These are phyloP conservation scores for Fragilaria radians DNA, from an alignment of 108 stramenopile species.

Conservation along the genomic window DNA sequence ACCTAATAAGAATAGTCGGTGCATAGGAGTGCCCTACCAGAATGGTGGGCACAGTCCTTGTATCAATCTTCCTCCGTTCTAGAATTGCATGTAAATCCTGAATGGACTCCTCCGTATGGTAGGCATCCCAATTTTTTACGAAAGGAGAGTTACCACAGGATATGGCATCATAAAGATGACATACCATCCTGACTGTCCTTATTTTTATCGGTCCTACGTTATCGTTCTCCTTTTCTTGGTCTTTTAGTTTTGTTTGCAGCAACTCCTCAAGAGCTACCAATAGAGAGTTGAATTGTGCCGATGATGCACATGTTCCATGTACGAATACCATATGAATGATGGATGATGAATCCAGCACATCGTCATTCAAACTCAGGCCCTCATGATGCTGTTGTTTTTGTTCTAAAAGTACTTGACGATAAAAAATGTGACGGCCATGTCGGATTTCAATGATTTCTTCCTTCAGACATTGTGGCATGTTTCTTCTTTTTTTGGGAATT, in stretches of 20 bases:
- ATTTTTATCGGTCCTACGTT: neutral
- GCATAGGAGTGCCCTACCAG: neutral
- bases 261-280: neutral
- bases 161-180: neutral
- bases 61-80: neutral
- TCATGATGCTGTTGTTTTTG: too few species aligned
- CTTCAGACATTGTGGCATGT: too few species aligned
- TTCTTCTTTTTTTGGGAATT: too few species aligned
- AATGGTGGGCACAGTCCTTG: neutral
- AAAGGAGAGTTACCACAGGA: slow-evolving; percentile 1
- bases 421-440: too few species aligned
- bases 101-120: neutral
- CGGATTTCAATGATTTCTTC: too few species aligned
- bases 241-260: too few species aligned
- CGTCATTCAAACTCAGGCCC: too few species aligned
- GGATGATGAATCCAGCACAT: too few species aligned
- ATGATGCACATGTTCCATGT: slow-evolving; percentile 6
- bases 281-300: neutral
- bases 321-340: neutral
- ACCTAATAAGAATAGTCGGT: neutral
- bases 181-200: neutral
- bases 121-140: neutral
- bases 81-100: neutral
- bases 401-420: too few species aligned
- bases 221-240: too few species aligned